phyloP scores from a whole-genome alignment of 2,329 filamentous ascomycete genomes.

The Aspergillus udagawae region DNA sequence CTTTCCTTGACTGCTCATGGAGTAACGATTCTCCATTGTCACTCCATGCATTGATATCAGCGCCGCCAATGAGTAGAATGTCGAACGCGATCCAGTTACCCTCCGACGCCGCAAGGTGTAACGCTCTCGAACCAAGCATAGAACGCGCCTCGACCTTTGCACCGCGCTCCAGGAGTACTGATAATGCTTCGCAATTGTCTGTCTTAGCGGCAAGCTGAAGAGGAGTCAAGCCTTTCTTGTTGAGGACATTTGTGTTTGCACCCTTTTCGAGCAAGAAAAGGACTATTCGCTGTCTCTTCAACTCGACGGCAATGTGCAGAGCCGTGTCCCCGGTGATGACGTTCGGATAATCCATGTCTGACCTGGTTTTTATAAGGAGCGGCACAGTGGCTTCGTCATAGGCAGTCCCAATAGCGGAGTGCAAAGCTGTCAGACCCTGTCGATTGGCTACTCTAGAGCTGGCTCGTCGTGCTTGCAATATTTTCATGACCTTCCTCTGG shows the following conservation, averaged over 20 bases:
- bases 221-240: conserved; percentile 23
- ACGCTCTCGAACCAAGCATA: conserved; percentile 18
- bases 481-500: conserved; percentile 24
- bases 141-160: conserved; percentile 23
- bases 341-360: conserved; percentile 26
- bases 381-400: conserved; percentile 28
- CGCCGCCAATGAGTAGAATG: conserved; percentile 24
- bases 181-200: conserved; percentile 29
- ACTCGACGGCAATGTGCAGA: conserved; percentile 25
- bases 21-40: conserved; percentile 25
- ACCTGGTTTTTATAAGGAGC: conserved; percentile 22
- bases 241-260: conserved; percentile 19
- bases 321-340: conserved; percentile 22
- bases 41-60: conserved; percentile 30
- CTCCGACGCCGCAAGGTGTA: conserved; percentile 22
- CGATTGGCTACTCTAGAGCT: conserved; percentile 16
- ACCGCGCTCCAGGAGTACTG: conserved; percentile 23
- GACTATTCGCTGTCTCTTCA: conserved; percentile 23
- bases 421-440: conserved; percentile 18
- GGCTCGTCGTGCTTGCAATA: conserved; percentile 13
- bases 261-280: conserved; percentile 27
- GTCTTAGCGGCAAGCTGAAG: conserved; percentile 26
- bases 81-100: conserved; percentile 30
- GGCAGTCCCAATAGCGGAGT: conserved; percentile 26
- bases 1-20: conserved; percentile 21